Percentiles rank a stretch among this genome's conserved stretches.
These are phyloP conservation scores for Colletotrichum nymphaeae DNA, from an alignment of 2,329 filamentous ascomycete genomes.

Conservation along the genomic window DNA sequence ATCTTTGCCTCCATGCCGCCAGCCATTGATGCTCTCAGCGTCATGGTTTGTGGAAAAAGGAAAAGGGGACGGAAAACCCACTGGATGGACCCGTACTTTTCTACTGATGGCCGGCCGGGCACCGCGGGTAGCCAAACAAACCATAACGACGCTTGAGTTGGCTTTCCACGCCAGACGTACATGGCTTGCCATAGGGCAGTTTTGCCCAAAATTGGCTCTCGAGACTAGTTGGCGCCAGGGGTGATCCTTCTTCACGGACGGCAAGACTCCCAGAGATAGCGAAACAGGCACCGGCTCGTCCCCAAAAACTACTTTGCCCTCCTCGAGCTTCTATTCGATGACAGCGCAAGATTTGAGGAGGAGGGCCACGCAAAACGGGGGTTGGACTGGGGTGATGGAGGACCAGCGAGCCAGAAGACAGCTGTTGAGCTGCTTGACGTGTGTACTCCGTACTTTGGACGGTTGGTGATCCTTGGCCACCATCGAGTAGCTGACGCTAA, in stretches of 20 bases:
- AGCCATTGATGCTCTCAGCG: not conserved
- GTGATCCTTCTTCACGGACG: slow-evolving; percentile 6
- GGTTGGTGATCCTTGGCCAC: slow-evolving; percentile 9
- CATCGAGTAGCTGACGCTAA: not conserved
- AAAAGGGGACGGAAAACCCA: not conserved
- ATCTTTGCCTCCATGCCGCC: not conserved
- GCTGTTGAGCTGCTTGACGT: not conserved
- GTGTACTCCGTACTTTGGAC: not conserved
- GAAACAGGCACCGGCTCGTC: slow-evolving; percentile 17
- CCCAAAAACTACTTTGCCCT: not conserved
- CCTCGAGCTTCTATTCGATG: slow-evolving; percentile 1
- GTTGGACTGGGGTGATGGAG: not conserved
- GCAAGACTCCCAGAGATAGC: not conserved
- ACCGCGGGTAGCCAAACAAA: slow-evolving; percentile 10
- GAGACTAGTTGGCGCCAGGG: slow-evolving; percentile 23
- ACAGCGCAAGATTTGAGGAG: not conserved
- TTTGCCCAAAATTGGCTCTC: slow-evolving; percentile 8
- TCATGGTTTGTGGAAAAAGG: not conserved
- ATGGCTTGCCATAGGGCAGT: slow-evolving; percentile 24
- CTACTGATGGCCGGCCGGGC: not conserved
- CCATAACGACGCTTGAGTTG: not conserved
- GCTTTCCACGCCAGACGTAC: not conserved
- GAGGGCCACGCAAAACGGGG: slow-evolving; percentile 2
- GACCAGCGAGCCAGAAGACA: not conserved
- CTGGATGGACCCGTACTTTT: not conserved